Evolutionary conservation across 2,329 filamentous ascomycete genomes (phyloP), one percentile per base, ranked within the genome.

Genomic region (Ceratocystis destructans): DNA sequence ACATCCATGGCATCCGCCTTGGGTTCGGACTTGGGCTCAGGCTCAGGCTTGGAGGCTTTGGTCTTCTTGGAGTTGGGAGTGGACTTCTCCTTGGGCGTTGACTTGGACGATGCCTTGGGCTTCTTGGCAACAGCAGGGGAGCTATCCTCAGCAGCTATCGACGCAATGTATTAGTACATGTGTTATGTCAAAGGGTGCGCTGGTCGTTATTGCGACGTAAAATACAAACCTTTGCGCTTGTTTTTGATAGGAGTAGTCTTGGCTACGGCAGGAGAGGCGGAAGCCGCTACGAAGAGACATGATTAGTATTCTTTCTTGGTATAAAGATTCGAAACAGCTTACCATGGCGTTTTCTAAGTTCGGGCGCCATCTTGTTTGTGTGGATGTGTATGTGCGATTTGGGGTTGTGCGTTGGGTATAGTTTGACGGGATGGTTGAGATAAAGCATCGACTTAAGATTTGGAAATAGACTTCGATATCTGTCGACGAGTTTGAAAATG

Each of bases 71-170:
- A 22, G 28, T 61, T 64, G 50, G 66, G 59, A 31, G 45, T 46
- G 7, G 31, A 31, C 61, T 57, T 68, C 62, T 67, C 64, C 64
- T 69, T 72, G 48, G 77, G 75, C 28, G 76, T 71, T 15, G 71
- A 67, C 41, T 75, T 74, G 71, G 77, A 77, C 17, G 72, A 73
- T 61, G 78, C 72, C 70, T 79, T 81, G 65, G 78, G 72, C 73
- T 80, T 80, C 73, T 80, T 80, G 64, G 73, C 64, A 20, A 75
- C 74, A 65, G 77, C 74, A 57, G 77, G 77, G 5, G 77, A 78
- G n/a, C 75, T 72, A 71, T 79, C 77, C 41, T 79, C 78, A 68
- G 74, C 70, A n/a, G 78, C 77, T 78, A 66, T 33, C 31, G 28
- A 66, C 65, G 48, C 46, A 15, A n/a, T 46, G 7, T 59, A 64